These are phyloP conservation scores for Tetrastigma voinierianum DNA, from an alignment of 164 flowering plant species.

Conservation along the genomic window DNA sequence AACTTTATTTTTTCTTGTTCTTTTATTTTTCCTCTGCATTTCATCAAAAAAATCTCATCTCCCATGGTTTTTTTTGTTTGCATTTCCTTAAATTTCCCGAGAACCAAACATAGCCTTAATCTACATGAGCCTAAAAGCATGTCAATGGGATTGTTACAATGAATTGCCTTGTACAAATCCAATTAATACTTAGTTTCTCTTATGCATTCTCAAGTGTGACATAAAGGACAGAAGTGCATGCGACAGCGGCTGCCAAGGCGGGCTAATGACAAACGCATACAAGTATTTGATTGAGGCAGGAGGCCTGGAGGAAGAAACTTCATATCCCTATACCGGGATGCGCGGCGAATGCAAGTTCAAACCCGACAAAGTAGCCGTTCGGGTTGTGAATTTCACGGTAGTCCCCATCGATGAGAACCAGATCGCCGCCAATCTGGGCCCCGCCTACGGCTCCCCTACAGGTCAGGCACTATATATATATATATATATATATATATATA, in stretches of 20 bases:
- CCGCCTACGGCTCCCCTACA: constrained; percentile 70
- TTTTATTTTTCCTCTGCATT: neutral
- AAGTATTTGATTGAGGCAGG: constrained; percentile 75
- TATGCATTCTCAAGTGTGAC: constrained; percentile 53
- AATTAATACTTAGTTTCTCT: neutral
- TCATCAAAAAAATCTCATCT: too few relatives aligned
- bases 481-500: too few relatives aligned
- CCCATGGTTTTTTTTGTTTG: too few relatives aligned
- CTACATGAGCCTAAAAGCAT: too few relatives aligned
- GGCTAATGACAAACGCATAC: constrained; percentile 88
- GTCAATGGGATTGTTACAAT: too few relatives aligned
- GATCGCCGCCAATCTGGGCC: constrained; percentile 70
- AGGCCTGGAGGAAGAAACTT: constrained; percentile 58
- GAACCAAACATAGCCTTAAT: too few relatives aligned
- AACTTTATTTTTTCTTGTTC: neutral
- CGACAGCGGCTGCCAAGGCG: constrained; percentile 72
- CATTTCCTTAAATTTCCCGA: too few relatives aligned
- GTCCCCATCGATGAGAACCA: constrained; percentile 67
- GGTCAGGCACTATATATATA: too few relatives aligned
- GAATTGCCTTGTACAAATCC: too few relatives aligned
- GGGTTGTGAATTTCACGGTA: constrained; percentile 57
- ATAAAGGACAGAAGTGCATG: constrained; percentile 44
- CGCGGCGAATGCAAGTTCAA: constrained; percentile 59
- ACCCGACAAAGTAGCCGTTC: constrained; percentile 53
- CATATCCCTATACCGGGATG: constrained; percentile 71